Evolutionary conservation across 1,284 basidiomycete species (phyloP), one percentile per base, ranked within the genome.

Genomic region (Ustilago xerochloae): DNA sequence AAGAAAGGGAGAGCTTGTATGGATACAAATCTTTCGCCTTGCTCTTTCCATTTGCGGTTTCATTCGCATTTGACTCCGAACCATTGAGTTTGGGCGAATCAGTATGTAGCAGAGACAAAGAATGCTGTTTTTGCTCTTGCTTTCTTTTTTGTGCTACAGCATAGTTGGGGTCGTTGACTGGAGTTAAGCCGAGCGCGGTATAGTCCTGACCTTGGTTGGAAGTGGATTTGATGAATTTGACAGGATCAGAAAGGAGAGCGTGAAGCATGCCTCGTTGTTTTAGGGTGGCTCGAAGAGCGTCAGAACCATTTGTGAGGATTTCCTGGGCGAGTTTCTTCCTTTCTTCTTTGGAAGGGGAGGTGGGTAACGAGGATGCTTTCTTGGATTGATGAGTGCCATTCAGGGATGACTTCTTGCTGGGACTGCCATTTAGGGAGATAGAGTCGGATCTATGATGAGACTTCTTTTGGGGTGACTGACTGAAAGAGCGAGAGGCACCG

Each of bases 251-350:
- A 29, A 75, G 64, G 20, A 53, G 64, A 41, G 30, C 80, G 62
- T 20, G 82, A 45, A 46, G 62, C 81, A 38, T 90, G 77, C 18
- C 65, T 13, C 62, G 32, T 51, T 72, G 73, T 35, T 76, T 71
- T 39, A 71, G 50, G 7, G 73, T 72, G 12, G 55, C 61, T 15
- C 54, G 47, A 8, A 71, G 54, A 15, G 61, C 62, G 28, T 74
- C 71, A 13, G 39, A 54, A 28, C 59, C 52, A 0, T 62, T 46
- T 4, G 52, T 59, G 13, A 69, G 51, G 38, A 69, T 65, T 47
- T 69, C 50, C 30, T 64, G 59, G 4, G 66, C 63, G 0, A 65
- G 51, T 60, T 66, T 69, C 28, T 62, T 63, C 15, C 53, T 41
- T 29, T 66, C 66, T n/a, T 60, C 38, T 16, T 74, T 74, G 6